phyloP scores from a whole-genome alignment of 192 early-diverging fungal species.

The Umbelopsis ramanniana region DNA sequence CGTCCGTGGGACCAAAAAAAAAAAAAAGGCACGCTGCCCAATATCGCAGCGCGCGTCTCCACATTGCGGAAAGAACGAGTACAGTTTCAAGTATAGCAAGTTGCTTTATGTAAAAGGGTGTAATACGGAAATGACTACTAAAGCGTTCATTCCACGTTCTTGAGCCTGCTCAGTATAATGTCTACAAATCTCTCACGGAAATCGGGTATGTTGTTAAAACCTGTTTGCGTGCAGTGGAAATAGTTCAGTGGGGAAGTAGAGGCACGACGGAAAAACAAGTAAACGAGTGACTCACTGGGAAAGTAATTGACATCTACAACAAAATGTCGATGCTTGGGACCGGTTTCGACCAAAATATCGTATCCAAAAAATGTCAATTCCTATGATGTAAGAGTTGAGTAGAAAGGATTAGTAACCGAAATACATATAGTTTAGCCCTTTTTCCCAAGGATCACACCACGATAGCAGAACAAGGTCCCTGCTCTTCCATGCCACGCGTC shows the following conservation, averaged over 20 bases:
- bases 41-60: too few species aligned
- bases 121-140: too few species aligned
- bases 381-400: neutral
- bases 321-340: slow-evolving; percentile 29
- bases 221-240: neutral
- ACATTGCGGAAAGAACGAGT: too few species aligned
- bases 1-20: neutral
- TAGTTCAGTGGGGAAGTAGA: too few species aligned
- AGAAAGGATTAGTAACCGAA: neutral
- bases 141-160: neutral
- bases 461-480: too few species aligned
- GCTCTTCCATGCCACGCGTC: too few species aligned
- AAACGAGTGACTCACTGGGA: slow-evolving; percentile 32
- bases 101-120: too few species aligned
- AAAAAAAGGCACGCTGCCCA: neutral
- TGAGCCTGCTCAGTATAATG: slow-evolving; percentile 24
- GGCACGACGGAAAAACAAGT: neutral
- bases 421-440: neutral
- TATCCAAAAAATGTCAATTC: slow-evolving; percentile 47
- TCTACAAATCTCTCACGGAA: slow-evolving; percentile 28
- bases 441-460: neutral
- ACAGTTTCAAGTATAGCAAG: neutral
- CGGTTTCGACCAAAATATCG: slow-evolving; percentile 38
- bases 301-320: slow-evolving; percentile 48
- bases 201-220: slow-evolving; percentile 25